Evolutionary conservation across 495 filamentous ascomycete genomes (phyloP), one percentile per base, ranked within the genome.

Genomic region (Tuber indicum): DNA sequence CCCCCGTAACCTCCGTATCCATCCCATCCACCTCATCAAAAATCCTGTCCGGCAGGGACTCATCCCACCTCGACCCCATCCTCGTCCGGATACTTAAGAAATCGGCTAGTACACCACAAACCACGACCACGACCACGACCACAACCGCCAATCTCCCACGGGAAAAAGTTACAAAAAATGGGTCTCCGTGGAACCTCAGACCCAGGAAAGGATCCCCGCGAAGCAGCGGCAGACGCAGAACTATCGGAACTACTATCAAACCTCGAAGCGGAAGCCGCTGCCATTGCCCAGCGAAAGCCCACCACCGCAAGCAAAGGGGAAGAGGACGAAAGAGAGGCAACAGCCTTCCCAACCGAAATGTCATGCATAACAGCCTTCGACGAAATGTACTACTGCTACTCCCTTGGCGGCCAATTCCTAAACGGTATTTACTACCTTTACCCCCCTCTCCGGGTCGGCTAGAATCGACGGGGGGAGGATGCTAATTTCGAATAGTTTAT

Each of bases 311-410:
- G 81, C 49, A 46, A 71, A 52, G 49, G 79, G 19, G 72, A 70
- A 74, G 76, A 73, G 66, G 44, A 80, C 32, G 44, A 74, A 36
- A 75, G 52, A 17, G 79, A 81, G 12, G 89, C 91, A 49, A 88
- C 90, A 76, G 87, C 92, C 75, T 92, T 94, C 78, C 91, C 93
- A 2, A 90, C 89, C 62, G 90, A 86, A 77, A 94, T 98, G 90
- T 95, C 92, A 83, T 99, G 96, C 87, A 90, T 93, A 75, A 86
- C 89, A 72, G 91, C 93, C 82, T 99, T 99, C 87, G 96, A 99
- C 87, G 87, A 89, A 73, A 94, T 96, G 73, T 98, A 92, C 88
- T 93, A 97, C 89, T 99, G 96, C 88, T 92, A 96, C 82, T 94
- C 93, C 0, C 87, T 96, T 5, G 96, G 94, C 41, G 92, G 94